Evolutionary conservation across 108 stramenopile genomes (phyloP).

Genomic region (Skeletonema costatum): DNA sequence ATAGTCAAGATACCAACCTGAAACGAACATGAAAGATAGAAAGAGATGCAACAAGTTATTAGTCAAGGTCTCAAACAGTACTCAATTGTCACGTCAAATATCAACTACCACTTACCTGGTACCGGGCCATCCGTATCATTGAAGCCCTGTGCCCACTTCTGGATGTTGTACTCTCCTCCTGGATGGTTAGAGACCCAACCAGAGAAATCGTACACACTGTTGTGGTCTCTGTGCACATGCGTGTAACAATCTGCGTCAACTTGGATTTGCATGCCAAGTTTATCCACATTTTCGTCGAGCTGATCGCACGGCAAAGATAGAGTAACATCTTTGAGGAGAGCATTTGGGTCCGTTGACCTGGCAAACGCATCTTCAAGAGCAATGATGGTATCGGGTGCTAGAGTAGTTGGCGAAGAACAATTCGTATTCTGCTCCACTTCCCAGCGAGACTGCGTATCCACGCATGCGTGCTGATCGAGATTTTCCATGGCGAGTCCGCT

Average conservation of each 20-base stretch:
- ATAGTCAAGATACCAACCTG: slow-evolving; percentile 46
- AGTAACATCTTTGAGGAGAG: slow-evolving; percentile 22
- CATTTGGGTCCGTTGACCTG: slow-evolving; percentile 16
- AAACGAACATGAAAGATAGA: not conserved
- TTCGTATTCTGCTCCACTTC: not conserved
- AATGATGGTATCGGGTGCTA: not conserved
- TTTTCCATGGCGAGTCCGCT: slow-evolving; percentile 45
- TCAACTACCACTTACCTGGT: not conserved
- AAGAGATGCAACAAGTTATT: not conserved
- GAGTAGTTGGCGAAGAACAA: slow-evolving; percentile 29
- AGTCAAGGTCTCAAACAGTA: not conserved
- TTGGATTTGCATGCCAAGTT: slow-evolving; percentile 37
- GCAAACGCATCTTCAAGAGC: slow-evolving; percentile 25
- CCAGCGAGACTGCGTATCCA: slow-evolving; percentile 35
- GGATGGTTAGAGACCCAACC: slow-evolving; percentile 47
- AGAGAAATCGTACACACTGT: slow-evolving; percentile 67
- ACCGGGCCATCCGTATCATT: not conserved
- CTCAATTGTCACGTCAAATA: not conserved
- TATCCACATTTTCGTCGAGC: slow-evolving; percentile 3
- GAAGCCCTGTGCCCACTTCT: slow-evolving; percentile 40
- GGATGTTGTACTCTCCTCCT: slow-evolving; percentile 42
- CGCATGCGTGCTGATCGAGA: slow-evolving; percentile 24
- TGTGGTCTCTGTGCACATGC: slow-evolving; percentile 57
- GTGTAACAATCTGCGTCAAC: slow-evolving; percentile 38
- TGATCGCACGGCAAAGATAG: slow-evolving; percentile 22